These are phyloP conservation scores for Hanseniaspora thailandica DNA, from an alignment of 805 yeast species.

Conservation along the genomic window DNA sequence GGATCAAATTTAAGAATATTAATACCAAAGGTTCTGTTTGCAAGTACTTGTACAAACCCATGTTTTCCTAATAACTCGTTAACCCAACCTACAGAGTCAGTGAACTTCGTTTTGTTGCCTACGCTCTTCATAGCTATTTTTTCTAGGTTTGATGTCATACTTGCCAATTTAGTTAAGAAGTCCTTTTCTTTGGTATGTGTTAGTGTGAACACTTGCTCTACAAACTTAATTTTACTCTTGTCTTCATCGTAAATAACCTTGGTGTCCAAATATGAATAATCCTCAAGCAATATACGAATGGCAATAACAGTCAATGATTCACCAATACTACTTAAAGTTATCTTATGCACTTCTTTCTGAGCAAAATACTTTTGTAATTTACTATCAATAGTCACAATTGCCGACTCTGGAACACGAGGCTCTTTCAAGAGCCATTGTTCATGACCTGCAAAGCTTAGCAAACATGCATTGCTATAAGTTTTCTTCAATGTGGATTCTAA, in stretches of 20 bases:
- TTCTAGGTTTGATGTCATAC: background rate
- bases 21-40: slow-evolving; percentile 57
- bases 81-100: background rate
- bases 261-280: slow-evolving; percentile 54
- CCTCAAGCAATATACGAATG: slow-evolving; percentile 60
- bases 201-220: background rate
- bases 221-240: slow-evolving; percentile 25
- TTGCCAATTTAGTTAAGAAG: slow-evolving; percentile 13
- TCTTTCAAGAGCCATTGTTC: background rate
- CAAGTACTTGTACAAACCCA: slow-evolving; percentile 41
- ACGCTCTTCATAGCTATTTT: background rate
- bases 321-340: background rate
- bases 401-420: background rate
- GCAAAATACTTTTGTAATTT: slow-evolving; percentile 28
- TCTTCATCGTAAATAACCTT: slow-evolving; percentile 37
- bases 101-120: background rate
- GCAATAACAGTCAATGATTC: slow-evolving; percentile 34
- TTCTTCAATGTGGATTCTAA: background rate
- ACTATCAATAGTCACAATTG: background rate
- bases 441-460: background rate
- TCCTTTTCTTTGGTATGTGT: background rate
- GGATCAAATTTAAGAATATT: slow-evolving; percentile 41
- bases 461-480: background rate
- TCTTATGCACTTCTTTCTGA: slow-evolving; percentile 43
- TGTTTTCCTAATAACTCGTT: background rate